Percentiles rank a stretch among this genome's conserved stretches.
phyloP scores from a whole-genome alignment of 2,329 filamentous ascomycete genomes.

The Cladosporium sp. region DNA sequence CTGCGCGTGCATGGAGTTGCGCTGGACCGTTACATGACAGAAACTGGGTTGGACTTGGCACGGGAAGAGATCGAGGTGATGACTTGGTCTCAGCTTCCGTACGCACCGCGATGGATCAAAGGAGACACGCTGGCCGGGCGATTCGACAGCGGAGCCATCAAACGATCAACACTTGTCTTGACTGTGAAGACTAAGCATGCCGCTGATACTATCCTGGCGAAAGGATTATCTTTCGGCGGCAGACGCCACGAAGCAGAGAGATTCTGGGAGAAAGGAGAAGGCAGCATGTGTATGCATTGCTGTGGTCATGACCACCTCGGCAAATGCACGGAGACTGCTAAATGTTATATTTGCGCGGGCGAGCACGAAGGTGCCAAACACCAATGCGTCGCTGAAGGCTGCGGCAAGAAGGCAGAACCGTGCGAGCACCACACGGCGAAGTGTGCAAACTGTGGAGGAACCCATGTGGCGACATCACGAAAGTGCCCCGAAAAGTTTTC shows the following conservation, averaged over 20 bases:
- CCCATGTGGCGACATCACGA: background rate
- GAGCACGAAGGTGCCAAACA: background rate
- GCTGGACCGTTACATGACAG: too few species aligned
- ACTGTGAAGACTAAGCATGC: too few species aligned
- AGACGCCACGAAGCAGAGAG: slow-evolving; percentile 8
- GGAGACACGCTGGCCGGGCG: too few species aligned
- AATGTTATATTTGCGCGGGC: background rate
- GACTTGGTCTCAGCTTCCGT: too few species aligned
- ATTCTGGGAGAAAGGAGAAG: background rate
- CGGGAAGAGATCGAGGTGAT: too few species aligned
- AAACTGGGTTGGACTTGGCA: too few species aligned
- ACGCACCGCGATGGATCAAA: too few species aligned
- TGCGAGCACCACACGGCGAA: background rate
- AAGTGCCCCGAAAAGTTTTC: background rate
- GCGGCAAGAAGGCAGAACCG: background rate
- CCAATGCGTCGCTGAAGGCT: background rate
- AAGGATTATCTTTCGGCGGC: background rate
- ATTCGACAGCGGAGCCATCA: too few species aligned
- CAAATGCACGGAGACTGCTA: background rate
- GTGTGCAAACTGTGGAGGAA: background rate
- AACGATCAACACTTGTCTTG: too few species aligned
- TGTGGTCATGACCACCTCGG: background rate
- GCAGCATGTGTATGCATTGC: background rate
- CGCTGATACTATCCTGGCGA: background rate
- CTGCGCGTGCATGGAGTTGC: too few species aligned